These are phyloP conservation scores for Candolleomyces efflorescens DNA, from an alignment of 768 basidiomycete species.

Conservation along the genomic window DNA sequence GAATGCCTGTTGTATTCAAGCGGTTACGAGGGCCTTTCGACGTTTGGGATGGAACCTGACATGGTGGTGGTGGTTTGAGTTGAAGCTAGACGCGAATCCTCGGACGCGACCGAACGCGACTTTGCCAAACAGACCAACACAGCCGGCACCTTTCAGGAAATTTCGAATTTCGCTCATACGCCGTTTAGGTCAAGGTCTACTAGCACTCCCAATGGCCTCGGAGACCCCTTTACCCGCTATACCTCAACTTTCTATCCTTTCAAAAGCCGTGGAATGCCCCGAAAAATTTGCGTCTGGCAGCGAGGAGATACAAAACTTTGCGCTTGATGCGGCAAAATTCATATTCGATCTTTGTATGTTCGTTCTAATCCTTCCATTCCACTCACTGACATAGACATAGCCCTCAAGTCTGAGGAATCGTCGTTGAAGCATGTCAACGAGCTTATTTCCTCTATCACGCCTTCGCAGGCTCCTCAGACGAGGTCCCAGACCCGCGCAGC, in stretches of 20 bases:
- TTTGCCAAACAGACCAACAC: conserved; percentile 12
- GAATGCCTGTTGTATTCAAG: background rate
- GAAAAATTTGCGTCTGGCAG: conserved; percentile 55
- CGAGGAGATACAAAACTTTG: conserved; percentile 48
- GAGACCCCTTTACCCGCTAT: conserved; percentile 9
- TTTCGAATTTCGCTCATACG: conserved; percentile 3
- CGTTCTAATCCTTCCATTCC: background rate
- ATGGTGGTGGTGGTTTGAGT: conserved; percentile 1
- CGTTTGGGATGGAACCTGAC: too few relatives aligned
- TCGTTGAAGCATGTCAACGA: conserved; percentile 62
- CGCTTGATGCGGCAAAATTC: conserved; percentile 66
- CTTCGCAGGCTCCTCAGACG: conserved; percentile 69
- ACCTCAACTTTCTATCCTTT: conserved; percentile 43
- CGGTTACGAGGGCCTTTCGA: background rate
- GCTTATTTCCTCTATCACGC: conserved; percentile 63
- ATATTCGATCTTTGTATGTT: conserved; percentile 71
- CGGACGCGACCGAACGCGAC: background rate
- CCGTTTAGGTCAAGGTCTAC: background rate
- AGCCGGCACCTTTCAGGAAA: background rate
- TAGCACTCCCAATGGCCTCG: conserved; percentile 1
- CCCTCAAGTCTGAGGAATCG: conserved; percentile 60
- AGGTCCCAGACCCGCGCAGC: conserved; percentile 54
- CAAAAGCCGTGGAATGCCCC: conserved; percentile 49
- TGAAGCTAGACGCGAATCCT: background rate
- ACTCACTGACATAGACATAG: conserved; percentile 30